Percentiles rank a stretch among this genome's conserved stretches.
phyloP scores from a whole-genome alignment of 768 basidiomycete genomes.

The Tricholoma hemisulphureum region DNA sequence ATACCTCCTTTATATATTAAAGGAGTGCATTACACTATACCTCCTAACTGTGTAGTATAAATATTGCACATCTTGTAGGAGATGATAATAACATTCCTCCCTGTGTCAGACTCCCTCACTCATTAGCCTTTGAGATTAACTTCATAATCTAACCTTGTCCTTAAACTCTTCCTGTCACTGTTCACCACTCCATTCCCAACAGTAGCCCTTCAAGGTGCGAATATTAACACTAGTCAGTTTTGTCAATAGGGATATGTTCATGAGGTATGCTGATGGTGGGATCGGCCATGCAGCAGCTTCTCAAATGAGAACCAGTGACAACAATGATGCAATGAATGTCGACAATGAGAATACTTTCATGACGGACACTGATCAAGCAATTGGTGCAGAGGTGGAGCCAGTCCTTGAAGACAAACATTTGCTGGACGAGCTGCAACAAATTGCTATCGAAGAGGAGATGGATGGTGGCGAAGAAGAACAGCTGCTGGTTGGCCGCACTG shows the following conservation, averaged over 20 bases:
- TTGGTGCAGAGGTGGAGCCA: neutral
- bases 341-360: neutral
- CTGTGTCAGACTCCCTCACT: too few species aligned
- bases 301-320: constrained; percentile 20
- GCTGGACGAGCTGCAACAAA: neutral
- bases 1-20: too few species aligned
- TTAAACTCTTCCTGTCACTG: too few species aligned
- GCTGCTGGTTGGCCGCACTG: neutral
- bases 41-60: too few species aligned
- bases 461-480: neutral
- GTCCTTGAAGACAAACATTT: neutral
- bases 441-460: neutral
- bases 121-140: too few species aligned
- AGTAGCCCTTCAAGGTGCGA: neutral
- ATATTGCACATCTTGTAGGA: too few species aligned
- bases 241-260: constrained; percentile 32
- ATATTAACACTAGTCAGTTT: constrained; percentile 18
- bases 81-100: too few species aligned
- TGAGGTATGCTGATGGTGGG: too few species aligned
- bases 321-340: neutral
- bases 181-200: too few species aligned
- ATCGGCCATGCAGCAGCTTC: constrained; percentile 24
- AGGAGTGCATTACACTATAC: too few species aligned
- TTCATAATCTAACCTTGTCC: too few species aligned
- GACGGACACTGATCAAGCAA: too few species aligned